phyloP scores from a whole-genome alignment of 2,329 filamentous ascomycete genomes.

The Sclerotiophoma versabilis region DNA sequence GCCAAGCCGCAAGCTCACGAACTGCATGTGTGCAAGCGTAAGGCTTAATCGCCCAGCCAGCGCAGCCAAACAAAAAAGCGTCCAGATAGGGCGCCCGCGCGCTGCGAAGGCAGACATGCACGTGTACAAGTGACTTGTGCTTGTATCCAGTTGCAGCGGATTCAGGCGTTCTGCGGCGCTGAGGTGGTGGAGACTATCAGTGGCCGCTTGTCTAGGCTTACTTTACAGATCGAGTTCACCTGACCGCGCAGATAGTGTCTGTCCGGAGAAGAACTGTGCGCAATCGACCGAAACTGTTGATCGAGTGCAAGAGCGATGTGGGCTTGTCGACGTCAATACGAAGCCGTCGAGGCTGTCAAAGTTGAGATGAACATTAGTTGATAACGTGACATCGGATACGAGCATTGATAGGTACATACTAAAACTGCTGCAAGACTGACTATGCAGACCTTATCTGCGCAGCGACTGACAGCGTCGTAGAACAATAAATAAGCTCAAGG shows the following conservation, averaged over 20 bases:
- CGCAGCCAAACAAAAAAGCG: background rate
- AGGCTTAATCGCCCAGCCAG: background rate
- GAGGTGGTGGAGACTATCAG: background rate
- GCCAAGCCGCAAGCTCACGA: background rate
- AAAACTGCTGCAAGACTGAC: background rate
- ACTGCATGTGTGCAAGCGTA: slow-evolving; percentile 15
- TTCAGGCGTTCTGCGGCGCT: background rate
- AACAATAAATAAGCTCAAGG: background rate
- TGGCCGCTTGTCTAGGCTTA: background rate
- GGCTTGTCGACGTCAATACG: background rate
- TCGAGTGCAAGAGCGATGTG: background rate
- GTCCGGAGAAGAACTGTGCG: background rate
- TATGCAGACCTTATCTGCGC: background rate
- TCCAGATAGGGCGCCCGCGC: slow-evolving; percentile 4
- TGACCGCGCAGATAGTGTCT: background rate
- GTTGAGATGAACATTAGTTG: background rate
- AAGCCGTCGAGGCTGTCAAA: background rate
- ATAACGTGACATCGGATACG: background rate
- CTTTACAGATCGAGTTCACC: slow-evolving; percentile 1
- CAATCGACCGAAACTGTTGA: background rate
- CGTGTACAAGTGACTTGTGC: slow-evolving; percentile 17
- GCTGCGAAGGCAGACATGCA: slow-evolving; percentile 3
- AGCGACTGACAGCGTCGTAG: background rate
- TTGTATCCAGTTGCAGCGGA: slow-evolving; percentile 4
- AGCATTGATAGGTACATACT: background rate